A percentile compares a stretch with the other conserved stretches of the same genome.
Evolutionary conservation across 2,329 filamentous ascomycete genomes (phyloP).

Genomic region (Ophiosphaerella herpotricha): DNA sequence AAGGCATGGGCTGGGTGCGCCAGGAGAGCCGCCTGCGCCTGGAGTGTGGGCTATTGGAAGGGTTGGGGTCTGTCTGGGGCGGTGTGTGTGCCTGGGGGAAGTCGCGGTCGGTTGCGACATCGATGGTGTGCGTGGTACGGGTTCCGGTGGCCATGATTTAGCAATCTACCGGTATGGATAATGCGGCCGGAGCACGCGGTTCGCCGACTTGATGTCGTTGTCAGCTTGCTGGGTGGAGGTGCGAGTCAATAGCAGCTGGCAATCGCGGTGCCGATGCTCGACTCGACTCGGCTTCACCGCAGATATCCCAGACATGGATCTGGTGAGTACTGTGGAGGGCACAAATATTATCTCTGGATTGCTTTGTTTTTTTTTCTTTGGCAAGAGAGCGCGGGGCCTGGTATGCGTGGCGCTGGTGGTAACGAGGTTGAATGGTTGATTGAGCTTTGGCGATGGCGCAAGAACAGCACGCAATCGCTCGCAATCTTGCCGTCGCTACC

Average conservation of each 20-base stretch:
- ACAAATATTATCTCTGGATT: too few species aligned
- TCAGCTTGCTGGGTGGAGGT: too few species aligned
- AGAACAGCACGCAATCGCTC: slow-evolving; percentile 7
- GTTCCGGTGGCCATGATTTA: background rate
- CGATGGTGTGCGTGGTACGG: slow-evolving; percentile 20
- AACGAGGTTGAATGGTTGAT: background rate
- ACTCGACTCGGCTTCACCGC: too few species aligned
- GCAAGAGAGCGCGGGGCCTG: background rate
- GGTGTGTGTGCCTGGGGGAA: slow-evolving; percentile 7
- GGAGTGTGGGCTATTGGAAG: slow-evolving; percentile 6
- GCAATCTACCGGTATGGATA: background rate
- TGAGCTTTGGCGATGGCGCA: slow-evolving; percentile 2
- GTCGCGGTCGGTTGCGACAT: slow-evolving; percentile 32
- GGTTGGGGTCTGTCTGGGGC: too few species aligned
- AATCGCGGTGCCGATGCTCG: too few species aligned
- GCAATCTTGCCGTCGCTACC: background rate
- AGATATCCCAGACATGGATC: too few species aligned
- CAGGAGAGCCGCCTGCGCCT: slow-evolving; percentile 35
- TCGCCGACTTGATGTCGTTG: background rate
- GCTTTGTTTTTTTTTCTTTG: background rate
- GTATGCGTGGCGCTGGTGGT: background rate
- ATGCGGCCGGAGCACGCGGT: slow-evolving; percentile 3
- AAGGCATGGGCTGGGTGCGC: slow-evolving; percentile 23
- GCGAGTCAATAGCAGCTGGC: too few species aligned
- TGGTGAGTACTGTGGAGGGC: too few species aligned